Evolutionary conservation across 176 grass and related monocot genomes (phyloP), one percentile per base, ranked within the genome.

Genomic region (Zoysia pacifica): DNA sequence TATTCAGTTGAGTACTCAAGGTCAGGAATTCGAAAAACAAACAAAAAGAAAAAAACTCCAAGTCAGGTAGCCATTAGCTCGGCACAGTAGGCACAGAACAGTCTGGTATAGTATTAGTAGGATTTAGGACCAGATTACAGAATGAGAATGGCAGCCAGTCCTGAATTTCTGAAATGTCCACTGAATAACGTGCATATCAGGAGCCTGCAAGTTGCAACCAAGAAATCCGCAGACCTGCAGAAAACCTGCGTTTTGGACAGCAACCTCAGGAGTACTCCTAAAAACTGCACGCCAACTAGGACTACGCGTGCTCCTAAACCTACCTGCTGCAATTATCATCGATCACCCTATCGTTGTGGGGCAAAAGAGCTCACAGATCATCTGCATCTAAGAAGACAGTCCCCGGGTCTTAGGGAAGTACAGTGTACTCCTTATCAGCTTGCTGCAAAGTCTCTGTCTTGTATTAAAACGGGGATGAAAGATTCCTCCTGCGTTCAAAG

Each of bases 391-490:
- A 13, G 16, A 16, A 38, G 79, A 65, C 80, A 74, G 35, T 43
- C 50, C 2, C 58, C 70, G 51, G 70, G 80, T 74, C 69, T 65
- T 45, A 7, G 10, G 80, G 79, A 14, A 0, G 49, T 10, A 11
- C 7, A 37, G 20, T 61, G 28, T 28, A 28, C 28, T 0, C 28
- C 28, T 28, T 28, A 2, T 5, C 10, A 38, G 55, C 5, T 6
- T 14, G 36, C 53, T 36, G 10, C 6, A 39, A 58, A 75, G 63
- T 83, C 81, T 59, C 39, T 69, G 72, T 2, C 81, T 76, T 75
- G 81, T 48, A 76, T 67, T 59, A 60, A 83, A 76, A 67, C 62
- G 18, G 55, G 81, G 28, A 56, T 28, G 28, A 28, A 28, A 28
- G 28, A 28, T 28, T 28, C 28, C 28, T 28, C 28, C 28, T 28